These are phyloP conservation scores for Prillingera fragicola DNA, from an alignment of 1,284 basidiomycete genomes.

Conservation along the genomic window DNA sequence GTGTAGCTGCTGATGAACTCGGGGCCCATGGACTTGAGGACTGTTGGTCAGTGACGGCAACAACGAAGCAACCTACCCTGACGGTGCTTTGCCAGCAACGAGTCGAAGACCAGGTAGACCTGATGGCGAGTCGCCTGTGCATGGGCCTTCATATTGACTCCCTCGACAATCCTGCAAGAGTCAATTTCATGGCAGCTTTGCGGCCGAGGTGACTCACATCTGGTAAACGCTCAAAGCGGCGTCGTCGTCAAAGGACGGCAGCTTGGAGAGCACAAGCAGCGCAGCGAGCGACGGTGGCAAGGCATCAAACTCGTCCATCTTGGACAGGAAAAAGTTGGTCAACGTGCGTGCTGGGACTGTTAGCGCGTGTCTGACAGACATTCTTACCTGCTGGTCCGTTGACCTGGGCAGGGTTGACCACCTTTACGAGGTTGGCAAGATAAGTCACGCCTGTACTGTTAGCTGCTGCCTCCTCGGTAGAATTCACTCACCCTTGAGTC, in stretches of 20 bases:
- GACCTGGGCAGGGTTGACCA: conserved; percentile 60
- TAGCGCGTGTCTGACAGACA: background rate
- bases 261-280: conserved; percentile 61
- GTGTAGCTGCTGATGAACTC: conserved; percentile 72
- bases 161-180: conserved; percentile 60
- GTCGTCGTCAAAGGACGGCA: conserved; percentile 63
- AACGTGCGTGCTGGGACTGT: conserved; percentile 65
- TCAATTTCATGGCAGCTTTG: no score
- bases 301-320: conserved; percentile 77
- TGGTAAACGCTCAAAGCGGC: conserved; percentile 65
- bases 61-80: conserved; percentile 53
- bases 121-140: conserved; percentile 75
- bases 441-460: conserved; percentile 35
- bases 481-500: conserved; percentile 64
- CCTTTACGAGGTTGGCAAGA: conserved; percentile 57
- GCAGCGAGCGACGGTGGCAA: conserved; percentile 71
- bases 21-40: conserved; percentile 62
- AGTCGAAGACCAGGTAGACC: conserved; percentile 78
- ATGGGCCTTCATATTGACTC: conserved; percentile 74
- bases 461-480: no score
- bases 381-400: conserved; percentile 73
- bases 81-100: conserved; percentile 66
- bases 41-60: background rate
- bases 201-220: conserved; percentile 55
- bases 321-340: conserved; percentile 73